Evolutionary conservation across 257 asterid genomes (phyloP), one percentile per base, ranked within the genome.

Genomic region (Mentha longifolia): DNA sequence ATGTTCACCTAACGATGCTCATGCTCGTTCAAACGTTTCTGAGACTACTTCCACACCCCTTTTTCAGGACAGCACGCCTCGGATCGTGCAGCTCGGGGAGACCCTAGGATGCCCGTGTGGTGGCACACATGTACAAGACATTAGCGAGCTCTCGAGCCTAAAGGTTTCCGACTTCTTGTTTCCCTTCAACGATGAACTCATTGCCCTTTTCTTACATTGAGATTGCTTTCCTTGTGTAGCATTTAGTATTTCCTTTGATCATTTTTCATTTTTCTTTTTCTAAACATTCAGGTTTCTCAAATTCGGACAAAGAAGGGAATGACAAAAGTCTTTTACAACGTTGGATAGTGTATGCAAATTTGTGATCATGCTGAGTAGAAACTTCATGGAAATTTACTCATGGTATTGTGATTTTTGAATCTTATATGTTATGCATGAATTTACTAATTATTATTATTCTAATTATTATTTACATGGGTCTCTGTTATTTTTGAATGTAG

Each of bases 71-170:
- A 92, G 94, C 87, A 78, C 72, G 15, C 97, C 96, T 35, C 80
- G 97, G 49, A 85, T 92, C 9, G 86, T 92, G 80, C 84, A 82
- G 79, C 61, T 92, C 0, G 96, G 92, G 17, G 88, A 85, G 39
- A 73, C 54, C 79, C 85, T 84, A 0, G 96, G 97, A 39, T 87
- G 97, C 78, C 96, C 96, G 19, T 92, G 97, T 71, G 95, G 97
- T 33, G 97, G 97, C 42, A 92, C 97, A 19, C 97, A 92, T 52
- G 92, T 92, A 30, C 76, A 57, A 43, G 82, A 89, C 84, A 77
- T 92, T 56, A 71, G 79, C n/a, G 96, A 89, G 76, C 82, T 92
- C 68, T 70, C 31, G 74, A 84, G 81, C 77, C 43, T 92, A 33
- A 86, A 85, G 95, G 96, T 92, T 81, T 49, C 19, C 30, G 4